Evolutionary conservation across 768 basidiomycete species (phyloP), one percentile per base, ranked within the genome.

Genomic region (Russula griseocarnosa): DNA sequence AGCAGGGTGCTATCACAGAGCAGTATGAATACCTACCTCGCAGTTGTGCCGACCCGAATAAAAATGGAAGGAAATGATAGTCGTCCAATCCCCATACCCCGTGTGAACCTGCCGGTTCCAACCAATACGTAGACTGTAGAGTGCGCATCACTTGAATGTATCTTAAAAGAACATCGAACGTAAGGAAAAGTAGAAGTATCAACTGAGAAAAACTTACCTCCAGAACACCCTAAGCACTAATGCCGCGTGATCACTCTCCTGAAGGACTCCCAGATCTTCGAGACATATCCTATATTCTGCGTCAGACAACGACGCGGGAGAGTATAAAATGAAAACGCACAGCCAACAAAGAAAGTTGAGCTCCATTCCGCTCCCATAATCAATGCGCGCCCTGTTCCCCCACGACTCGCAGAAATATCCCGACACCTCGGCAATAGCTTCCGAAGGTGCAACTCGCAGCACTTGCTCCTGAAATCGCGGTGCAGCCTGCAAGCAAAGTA

Each of bases 321-420:
- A 7, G 10, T 11, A 3, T 0, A 60, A n/a, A 20, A 16, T 36
- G 3, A 36, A 50, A 8, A 1, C 92, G 68, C 72, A 97, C 95
- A 98, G 72, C 94, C 94, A 98, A 70, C 95, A 98, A 3, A 98
- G 64, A 71, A 98, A 99, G 75, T 98, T 96, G 50, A 98, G 81
- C 72, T 99, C 97, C 96, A 98, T 98, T 14, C 97, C 97, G 70
- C 94, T 97, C n/a, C 97, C 97, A 75, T 99, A 99, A 75, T 99
- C 97, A 59, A 99, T 94, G 10, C 97, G 80, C 54, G 88, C 84
- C 32, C 89, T 79, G 73, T 90, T 97, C 0, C 97, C 97, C 95
- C 95, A 98, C 18, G 87, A 76, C 71, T 95, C 92, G 42, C 79
- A 76, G 71, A 98, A 89, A 73, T 98, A 99, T 0, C 78, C 80